A percentile compares a stretch with the other conserved stretches of the same genome.
phyloP scores from a whole-genome alignment of 73 alveolate species.

The Uronychia setigera region DNA sequence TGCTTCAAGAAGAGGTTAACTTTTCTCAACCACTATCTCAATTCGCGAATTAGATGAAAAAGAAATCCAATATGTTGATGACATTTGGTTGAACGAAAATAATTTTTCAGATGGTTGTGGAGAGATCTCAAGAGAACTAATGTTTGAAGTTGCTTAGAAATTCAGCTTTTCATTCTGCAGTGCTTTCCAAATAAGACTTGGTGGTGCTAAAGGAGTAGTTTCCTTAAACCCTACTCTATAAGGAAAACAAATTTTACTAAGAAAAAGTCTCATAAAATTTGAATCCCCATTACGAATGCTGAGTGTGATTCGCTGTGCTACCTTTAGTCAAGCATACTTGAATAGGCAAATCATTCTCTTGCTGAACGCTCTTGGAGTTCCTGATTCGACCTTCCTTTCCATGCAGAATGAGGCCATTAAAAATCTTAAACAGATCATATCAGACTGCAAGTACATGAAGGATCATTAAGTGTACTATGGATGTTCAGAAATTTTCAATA shows the following conservation, averaged over 20 bases:
- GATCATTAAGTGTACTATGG: neutral
- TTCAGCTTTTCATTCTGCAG: slow-evolving; percentile 11
- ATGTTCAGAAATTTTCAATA: neutral
- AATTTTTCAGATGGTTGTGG: slow-evolving; percentile 71
- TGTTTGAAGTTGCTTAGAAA: neutral
- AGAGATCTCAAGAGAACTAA: slow-evolving; percentile 23
- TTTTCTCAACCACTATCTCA: slow-evolving; percentile 46
- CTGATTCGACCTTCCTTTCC: slow-evolving; percentile 38
- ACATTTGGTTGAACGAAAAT: slow-evolving; percentile 1
- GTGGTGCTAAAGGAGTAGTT: slow-evolving; percentile 53
- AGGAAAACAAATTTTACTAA: slow-evolving; percentile 34
- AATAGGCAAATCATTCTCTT: slow-evolving; percentile 73
- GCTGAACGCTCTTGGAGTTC: slow-evolving; percentile 68
- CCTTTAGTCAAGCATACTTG: slow-evolving; percentile 66
- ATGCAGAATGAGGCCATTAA: slow-evolving; percentile 16
- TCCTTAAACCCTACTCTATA: neutral
- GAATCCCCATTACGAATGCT: slow-evolving; percentile 51
- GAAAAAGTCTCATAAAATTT: slow-evolving; percentile 71
- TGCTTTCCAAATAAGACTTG: slow-evolving; percentile 44
- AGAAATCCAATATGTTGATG: neutral
- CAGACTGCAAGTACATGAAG: neutral
- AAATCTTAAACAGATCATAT: neutral
- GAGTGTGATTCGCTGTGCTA: slow-evolving; percentile 63
- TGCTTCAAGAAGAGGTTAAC: slow-evolving; percentile 60
- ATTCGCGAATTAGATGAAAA: slow-evolving; percentile 10